Conservation (phyloP, 192 early-diverging fungal species). For the Entomortierella lignicola region DNA sequence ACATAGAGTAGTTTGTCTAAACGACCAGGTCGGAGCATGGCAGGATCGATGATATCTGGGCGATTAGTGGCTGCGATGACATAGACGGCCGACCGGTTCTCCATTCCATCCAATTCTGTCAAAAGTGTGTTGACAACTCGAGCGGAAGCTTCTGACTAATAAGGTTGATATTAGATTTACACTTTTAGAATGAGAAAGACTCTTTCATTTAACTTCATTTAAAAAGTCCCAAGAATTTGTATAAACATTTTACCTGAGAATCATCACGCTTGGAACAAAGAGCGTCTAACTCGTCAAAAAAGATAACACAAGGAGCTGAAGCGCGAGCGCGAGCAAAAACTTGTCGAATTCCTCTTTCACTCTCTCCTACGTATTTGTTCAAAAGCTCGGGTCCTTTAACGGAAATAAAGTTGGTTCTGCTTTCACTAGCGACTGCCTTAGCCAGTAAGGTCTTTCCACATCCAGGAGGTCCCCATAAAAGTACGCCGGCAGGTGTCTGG, state of each 20-base stretch:
- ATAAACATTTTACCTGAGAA: conserved; percentile 68
- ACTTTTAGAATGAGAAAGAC: not conserved
- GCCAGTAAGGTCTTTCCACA: conserved; percentile 98
- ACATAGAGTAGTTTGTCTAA: conserved; percentile 98
- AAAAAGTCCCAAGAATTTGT: not conserved
- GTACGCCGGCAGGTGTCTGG: conserved; percentile 89
- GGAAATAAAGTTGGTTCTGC: conserved; percentile 97
- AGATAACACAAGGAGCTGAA: conserved; percentile 95
- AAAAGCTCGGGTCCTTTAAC: conserved; percentile 98
- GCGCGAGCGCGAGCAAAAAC: conserved; percentile 95
- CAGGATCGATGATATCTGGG: conserved; percentile 97
- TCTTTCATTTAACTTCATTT: conserved; percentile 13
- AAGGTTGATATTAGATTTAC: not conserved
- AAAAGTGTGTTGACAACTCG: conserved; percentile 97
- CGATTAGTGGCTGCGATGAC: conserved; percentile 98
- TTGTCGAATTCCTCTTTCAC: conserved; percentile 94
- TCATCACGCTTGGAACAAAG: conserved; percentile 93
- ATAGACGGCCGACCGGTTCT: conserved; percentile 88
- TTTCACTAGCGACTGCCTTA: conserved; percentile 98
- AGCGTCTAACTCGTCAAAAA: conserved; percentile 98
- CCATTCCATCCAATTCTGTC: conserved; percentile 97
- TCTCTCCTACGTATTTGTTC: conserved; percentile 99
- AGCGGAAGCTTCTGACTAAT: conserved; percentile 86
- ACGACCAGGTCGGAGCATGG: conserved; percentile 97
- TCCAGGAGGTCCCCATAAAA: conserved; percentile 98